phyloP scores from a whole-genome alignment of 225 moss, liverwort and hornwort genomes.

The Bryoerythrophyllum caledonicum region DNA sequence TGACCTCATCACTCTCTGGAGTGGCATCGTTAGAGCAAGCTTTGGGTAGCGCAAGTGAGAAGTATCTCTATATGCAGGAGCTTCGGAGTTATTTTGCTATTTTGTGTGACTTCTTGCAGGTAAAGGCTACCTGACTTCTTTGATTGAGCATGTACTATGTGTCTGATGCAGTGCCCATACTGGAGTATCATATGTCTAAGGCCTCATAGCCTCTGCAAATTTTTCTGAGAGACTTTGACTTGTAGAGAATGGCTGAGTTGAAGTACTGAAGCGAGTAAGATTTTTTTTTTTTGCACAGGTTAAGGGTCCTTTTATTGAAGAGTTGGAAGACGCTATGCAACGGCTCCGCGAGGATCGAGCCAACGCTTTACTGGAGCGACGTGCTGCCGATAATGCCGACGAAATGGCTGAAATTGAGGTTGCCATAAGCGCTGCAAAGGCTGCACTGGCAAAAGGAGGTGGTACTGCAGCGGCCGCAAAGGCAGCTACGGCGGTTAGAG shows the following conservation, averaged over 20 bases:
- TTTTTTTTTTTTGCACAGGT: slow-evolving; percentile 54
- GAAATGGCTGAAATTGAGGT: slow-evolving; percentile 87
- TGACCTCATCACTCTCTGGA: slow-evolving; percentile 65
- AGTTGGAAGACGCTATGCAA: slow-evolving; percentile 98
- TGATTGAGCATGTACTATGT: slow-evolving; percentile 41
- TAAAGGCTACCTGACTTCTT: slow-evolving; percentile 55
- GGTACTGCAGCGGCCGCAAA: slow-evolving; percentile 67
- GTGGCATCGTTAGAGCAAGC: slow-evolving; percentile 74
- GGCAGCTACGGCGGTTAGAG: slow-evolving; percentile 63
- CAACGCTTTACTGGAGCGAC: slow-evolving; percentile 84
- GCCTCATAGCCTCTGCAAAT: slow-evolving; percentile 7
- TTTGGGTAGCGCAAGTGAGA: slow-evolving; percentile 83
- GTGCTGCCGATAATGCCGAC: slow-evolving; percentile 81
- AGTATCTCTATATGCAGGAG: slow-evolving; percentile 99
- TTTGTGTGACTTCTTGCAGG: slow-evolving; percentile 97
- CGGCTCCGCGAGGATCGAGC: slow-evolving; percentile 95
- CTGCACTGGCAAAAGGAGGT: slow-evolving; percentile 73
- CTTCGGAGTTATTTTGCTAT: slow-evolving; percentile 89
- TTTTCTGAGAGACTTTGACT: too few species aligned
- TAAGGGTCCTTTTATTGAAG: slow-evolving; percentile 92
- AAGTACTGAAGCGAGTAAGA: slow-evolving; percentile 20
- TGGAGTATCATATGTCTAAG: slow-evolving; percentile 29
- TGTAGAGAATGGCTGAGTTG: background rate
- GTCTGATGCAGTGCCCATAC: slow-evolving; percentile 30
- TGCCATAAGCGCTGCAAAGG: slow-evolving; percentile 78